These are phyloP conservation scores for Pulicaria dysenterica DNA, from an alignment of 129 eudicot species.

Conservation along the genomic window DNA sequence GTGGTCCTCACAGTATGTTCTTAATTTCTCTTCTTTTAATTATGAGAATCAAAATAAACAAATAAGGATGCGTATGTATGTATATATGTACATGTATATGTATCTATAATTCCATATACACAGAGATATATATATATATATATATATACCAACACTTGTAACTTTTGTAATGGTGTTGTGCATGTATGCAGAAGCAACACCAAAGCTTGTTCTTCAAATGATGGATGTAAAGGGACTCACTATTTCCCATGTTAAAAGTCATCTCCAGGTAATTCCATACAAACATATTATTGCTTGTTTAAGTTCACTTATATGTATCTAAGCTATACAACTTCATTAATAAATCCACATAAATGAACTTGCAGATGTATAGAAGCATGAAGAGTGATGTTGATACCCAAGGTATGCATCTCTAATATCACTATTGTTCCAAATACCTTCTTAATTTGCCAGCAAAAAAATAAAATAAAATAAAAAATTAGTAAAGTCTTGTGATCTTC, in stretches of 20 bases:
- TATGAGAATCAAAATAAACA: not conserved
- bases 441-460: not conserved
- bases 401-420: slow-evolving; percentile 41
- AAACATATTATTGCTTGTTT: not conserved
- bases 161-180: slow-evolving; percentile 19
- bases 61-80: too few species aligned
- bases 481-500: slow-evolving; percentile 9
- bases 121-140: not conserved
- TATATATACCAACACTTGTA: not conserved
- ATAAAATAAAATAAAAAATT: not conserved
- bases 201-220: slow-evolving; percentile 84
- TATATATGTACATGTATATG: not conserved
- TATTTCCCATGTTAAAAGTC: slow-evolving; percentile 98
- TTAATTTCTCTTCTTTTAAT: not conserved
- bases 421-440: not conserved
- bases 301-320: not conserved
- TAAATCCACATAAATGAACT: slow-evolving; percentile 8
- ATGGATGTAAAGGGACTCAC: slow-evolving; percentile 98
- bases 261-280: slow-evolving; percentile 68
- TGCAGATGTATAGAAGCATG: slow-evolving; percentile 96
- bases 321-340: not conserved
- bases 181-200: slow-evolving; percentile 76
- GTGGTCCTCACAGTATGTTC: slow-evolving; percentile 75
- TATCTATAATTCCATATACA: not conserved
- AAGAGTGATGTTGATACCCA: slow-evolving; percentile 48